Evolutionary conservation across 2,329 filamentous ascomycete genomes (phyloP).

Genomic region (Magnaporthales sp.): DNA sequence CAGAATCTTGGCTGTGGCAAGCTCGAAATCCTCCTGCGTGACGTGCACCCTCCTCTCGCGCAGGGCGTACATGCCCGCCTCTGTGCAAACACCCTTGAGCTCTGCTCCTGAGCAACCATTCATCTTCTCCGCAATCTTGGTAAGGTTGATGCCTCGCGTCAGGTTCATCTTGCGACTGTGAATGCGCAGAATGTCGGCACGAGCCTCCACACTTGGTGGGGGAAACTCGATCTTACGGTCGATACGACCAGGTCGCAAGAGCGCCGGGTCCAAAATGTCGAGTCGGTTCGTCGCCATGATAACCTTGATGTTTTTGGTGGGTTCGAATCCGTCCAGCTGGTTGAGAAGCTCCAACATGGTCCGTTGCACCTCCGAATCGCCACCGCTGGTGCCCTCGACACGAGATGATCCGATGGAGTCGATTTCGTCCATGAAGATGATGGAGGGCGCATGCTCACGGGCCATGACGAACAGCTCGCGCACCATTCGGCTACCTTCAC

Average conservation of each 20-base stretch:
- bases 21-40: slow-evolving; percentile 97
- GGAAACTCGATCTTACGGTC: slow-evolving; percentile 99
- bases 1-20: slow-evolving; percentile 96
- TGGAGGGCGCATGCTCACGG: slow-evolving; percentile 91
- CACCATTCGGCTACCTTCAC: slow-evolving; percentile 96
- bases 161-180: slow-evolving; percentile 98
- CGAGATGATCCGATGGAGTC: slow-evolving; percentile 96
- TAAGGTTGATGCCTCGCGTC: slow-evolving; percentile 93
- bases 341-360: slow-evolving; percentile 98
- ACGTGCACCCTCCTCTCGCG: slow-evolving; percentile 94
- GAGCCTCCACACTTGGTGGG: slow-evolving; percentile 88
- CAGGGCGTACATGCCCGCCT: slow-evolving; percentile 96
- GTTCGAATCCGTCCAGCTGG: slow-evolving; percentile 97
- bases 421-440: slow-evolving; percentile 99
- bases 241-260: slow-evolving; percentile 92
- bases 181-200: slow-evolving; percentile 95
- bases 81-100: slow-evolving; percentile 96
- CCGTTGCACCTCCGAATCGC: slow-evolving; percentile 95
- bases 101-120: slow-evolving; percentile 97
- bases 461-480: slow-evolving; percentile 99
- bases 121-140: slow-evolving; percentile 99
- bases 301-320: slow-evolving; percentile 99
- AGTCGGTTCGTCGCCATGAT: slow-evolving; percentile 99
- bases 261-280: slow-evolving; percentile 91
- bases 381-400: slow-evolving; percentile 89